phyloP scores from a whole-genome alignment of 305 asterid species.

The Solanum hybrid region DNA sequence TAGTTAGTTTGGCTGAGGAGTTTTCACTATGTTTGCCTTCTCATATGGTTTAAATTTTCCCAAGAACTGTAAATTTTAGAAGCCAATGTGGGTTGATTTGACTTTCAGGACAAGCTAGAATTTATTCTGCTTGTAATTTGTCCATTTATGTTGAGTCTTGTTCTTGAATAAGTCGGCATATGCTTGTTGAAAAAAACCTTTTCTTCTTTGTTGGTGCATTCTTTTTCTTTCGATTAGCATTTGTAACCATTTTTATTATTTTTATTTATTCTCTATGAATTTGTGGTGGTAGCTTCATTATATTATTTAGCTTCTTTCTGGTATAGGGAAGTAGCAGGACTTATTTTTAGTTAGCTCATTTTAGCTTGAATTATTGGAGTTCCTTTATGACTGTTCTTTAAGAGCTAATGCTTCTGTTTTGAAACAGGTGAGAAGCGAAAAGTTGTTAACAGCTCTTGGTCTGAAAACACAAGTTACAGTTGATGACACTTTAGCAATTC shows the following conservation, averaged over 20 bases:
- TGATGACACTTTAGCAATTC: constrained; percentile 57
- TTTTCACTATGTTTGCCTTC: not conserved
- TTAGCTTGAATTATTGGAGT: not conserved
- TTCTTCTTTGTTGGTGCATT: not conserved
- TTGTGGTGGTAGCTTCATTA: not conserved
- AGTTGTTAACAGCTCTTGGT: constrained; percentile 53
- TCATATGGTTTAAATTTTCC: not conserved
- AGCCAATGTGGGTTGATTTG: not conserved
- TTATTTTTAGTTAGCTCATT: not conserved
- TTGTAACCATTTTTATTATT: not conserved
- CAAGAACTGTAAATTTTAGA: not conserved
- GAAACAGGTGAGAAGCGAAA: constrained; percentile 68
- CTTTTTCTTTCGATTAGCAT: not conserved
- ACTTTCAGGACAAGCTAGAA: not conserved
- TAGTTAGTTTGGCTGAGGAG: not conserved
- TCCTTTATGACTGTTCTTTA: not conserved
- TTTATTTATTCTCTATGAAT: not conserved
- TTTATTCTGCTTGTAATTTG: not conserved
- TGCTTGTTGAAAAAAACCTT: not conserved
- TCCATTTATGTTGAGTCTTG: not conserved
- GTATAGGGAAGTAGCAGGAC: not conserved
- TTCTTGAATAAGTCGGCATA: not conserved
- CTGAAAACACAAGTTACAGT: constrained; percentile 56
- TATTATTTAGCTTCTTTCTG: not conserved
- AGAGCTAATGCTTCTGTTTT: not conserved